Evolutionary conservation across 345 rosid genomes (phyloP), one percentile per base, ranked within the genome.

Genomic region (Bruguiera gymnorhiza): DNA sequence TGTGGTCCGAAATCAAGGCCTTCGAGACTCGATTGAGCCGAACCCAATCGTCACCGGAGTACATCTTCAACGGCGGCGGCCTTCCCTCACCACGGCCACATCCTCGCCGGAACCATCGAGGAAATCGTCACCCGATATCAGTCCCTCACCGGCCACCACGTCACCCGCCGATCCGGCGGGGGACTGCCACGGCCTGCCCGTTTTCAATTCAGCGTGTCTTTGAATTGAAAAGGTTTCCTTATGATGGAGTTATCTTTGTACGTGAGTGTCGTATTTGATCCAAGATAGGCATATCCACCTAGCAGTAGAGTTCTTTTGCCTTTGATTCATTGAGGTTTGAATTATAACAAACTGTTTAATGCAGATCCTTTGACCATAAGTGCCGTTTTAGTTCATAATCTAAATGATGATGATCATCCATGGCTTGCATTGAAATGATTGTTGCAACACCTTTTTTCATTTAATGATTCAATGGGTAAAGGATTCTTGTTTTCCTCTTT

Each of bases 111-210:
- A 2, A 95, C 99, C 34, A 95, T 95, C 66, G 92, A 95, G 83
- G 99, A 95, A 63, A 77, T 89, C 52, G 98, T 95, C 37, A 95
- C 98, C 0, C 86, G 99, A 10, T 92, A 86, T 71, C 97, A 95
- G 84, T 57, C 99, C 63, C 89, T 90, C 94, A 79, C 81, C 3
- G 98, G 98, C 3, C 88, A 86, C 79, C 99, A 95, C 62, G 99
- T 95, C 37, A 90, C 97, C 5, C 93, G 99, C 20, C 83, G 99
- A 3, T 95, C 92, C 66, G 98, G 99, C 2, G 89, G 99, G 99
- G 99, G 99, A 95, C 54, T 95, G 99, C 76, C 99, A 95, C 60
- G 99, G 99, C 19, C 71, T 95, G 20, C 99, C 99, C 0, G 96
- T 95, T 24, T 24, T 24, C 24, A 24, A 13, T 62, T 64, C 6